A percentile compares a stretch with the other conserved stretches of the same genome.
phyloP scores from a whole-genome alignment of 257 asterid genomes.

The Anisodus acutangulus region DNA sequence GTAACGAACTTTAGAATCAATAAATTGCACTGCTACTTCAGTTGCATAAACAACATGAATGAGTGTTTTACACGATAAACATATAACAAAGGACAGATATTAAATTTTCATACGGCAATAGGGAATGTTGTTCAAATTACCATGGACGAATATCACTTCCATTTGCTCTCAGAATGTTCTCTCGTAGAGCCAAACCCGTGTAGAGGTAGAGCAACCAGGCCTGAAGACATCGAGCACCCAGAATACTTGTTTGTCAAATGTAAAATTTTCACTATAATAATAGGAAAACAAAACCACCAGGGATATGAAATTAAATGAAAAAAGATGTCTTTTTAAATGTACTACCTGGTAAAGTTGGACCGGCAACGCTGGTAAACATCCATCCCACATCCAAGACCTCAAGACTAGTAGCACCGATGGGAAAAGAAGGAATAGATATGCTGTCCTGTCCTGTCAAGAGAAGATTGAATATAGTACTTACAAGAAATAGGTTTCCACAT shows the following conservation, averaged over 20 bases:
- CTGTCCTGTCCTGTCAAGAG: conserved; percentile 86
- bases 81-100: background rate
- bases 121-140: conserved; percentile 46
- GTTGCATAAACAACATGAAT: background rate
- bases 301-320: conserved; percentile 2
- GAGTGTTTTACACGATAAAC: background rate
- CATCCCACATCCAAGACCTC: conserved; percentile 85
- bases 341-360: conserved; percentile 97
- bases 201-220: conserved; percentile 97
- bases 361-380: conserved; percentile 91
- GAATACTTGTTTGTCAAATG: background rate
- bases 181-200: conserved; percentile 94
- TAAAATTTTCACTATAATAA: background rate
- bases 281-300: background rate
- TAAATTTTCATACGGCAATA: background rate
- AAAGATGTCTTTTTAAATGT: conserved; percentile 34
- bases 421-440: conserved; percentile 66
- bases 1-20: conserved; percentile 3
- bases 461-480: conserved; percentile 8
- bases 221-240: conserved; percentile 46
- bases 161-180: conserved; percentile 88
- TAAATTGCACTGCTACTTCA: background rate
- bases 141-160: conserved; percentile 98
- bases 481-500: conserved; percentile 2
- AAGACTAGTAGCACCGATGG: conserved; percentile 68